Percentiles rank a stretch among this genome's conserved stretches.
Evolutionary conservation across 176 grass and related monocot genomes (phyloP).

Genomic region (Oryza punctata): DNA sequence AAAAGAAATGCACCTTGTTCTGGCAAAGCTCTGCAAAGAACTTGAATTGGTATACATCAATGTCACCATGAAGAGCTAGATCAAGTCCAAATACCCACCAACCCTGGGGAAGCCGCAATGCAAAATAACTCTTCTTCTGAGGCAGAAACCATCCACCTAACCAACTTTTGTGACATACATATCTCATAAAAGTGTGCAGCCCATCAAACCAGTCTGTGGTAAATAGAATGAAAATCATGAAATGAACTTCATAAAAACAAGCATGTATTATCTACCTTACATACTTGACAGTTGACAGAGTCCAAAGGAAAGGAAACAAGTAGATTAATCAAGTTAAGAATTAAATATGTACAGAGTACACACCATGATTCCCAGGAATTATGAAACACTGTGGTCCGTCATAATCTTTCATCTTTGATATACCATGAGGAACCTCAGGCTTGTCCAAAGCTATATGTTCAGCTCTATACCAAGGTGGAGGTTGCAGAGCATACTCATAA

Average conservation of each 20-base stretch:
- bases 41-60: conserved; percentile 97
- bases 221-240: conserved; percentile 25
- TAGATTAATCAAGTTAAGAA: conserved; percentile 23
- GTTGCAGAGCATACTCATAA: conserved; percentile 92
- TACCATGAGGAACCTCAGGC: conserved; percentile 73
- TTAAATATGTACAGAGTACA: conserved; percentile 30
- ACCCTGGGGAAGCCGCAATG: conserved; percentile 79
- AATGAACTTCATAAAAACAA: conserved; percentile 29
- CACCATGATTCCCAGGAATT: conserved; percentile 96
- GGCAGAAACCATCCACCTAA: conserved; percentile 96
- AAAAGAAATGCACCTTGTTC: conserved; percentile 63
- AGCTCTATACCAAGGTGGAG: conserved; percentile 71
- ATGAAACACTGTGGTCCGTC: conserved; percentile 90
- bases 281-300: not conserved
- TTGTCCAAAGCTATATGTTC: conserved; percentile 97
- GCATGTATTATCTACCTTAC: conserved; percentile 17
- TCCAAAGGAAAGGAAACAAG: conserved; percentile 27
- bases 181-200: conserved; percentile 92
- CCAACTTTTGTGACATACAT: conserved; percentile 94
- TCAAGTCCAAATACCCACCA: conserved; percentile 99
- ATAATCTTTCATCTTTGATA: conserved; percentile 76
- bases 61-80: conserved; percentile 89
- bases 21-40: conserved; percentile 80
- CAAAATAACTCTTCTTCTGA: conserved; percentile 97
- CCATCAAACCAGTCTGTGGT: conserved; percentile 95